These are phyloP conservation scores for Hypoxylon sp. DNA, from an alignment of 2,329 filamentous ascomycete genomes.

Conservation along the genomic window DNA sequence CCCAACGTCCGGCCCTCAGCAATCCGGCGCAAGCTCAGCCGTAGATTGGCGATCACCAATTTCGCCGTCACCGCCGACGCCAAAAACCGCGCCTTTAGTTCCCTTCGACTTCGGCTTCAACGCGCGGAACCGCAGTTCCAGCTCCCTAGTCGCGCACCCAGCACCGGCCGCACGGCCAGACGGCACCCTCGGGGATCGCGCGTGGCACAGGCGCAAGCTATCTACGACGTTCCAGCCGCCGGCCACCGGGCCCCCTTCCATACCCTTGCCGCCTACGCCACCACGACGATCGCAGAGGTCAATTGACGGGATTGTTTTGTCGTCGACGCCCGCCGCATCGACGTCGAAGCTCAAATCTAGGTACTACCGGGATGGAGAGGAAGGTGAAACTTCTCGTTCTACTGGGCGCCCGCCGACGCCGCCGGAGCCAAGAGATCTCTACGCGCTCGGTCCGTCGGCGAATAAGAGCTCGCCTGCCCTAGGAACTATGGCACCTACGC, in stretches of 20 bases:
- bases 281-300: constrained; percentile 39
- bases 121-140: background rate
- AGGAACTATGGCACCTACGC: background rate
- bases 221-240: constrained; percentile 47
- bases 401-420: background rate
- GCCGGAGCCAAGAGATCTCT: constrained; percentile 9
- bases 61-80: constrained; percentile 16
- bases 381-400: background rate
- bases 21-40: constrained; percentile 43
- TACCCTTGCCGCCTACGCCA: constrained; percentile 46
- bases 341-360: background rate
- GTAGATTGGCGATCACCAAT: constrained; percentile 44
- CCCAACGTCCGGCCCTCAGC: constrained; percentile 13
- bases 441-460: constrained; percentile 18
- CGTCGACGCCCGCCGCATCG: background rate
- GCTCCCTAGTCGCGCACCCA: constrained; percentile 20
- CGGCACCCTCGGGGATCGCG: constrained; percentile 47
- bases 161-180: constrained; percentile 38
- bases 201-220: constrained; percentile 51
- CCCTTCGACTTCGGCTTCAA: constrained; percentile 32
- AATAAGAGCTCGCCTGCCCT: constrained; percentile 29
- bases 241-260: constrained; percentile 44
- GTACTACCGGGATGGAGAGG: background rate
- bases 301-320: constrained; percentile 35
- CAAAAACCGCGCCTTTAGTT: background rate